A percentile compares a stretch with the other conserved stretches of the same genome.
These are phyloP conservation scores for Annulohypoxylon truncatum DNA, from an alignment of 2,329 filamentous ascomycete species.

Conservation along the genomic window DNA sequence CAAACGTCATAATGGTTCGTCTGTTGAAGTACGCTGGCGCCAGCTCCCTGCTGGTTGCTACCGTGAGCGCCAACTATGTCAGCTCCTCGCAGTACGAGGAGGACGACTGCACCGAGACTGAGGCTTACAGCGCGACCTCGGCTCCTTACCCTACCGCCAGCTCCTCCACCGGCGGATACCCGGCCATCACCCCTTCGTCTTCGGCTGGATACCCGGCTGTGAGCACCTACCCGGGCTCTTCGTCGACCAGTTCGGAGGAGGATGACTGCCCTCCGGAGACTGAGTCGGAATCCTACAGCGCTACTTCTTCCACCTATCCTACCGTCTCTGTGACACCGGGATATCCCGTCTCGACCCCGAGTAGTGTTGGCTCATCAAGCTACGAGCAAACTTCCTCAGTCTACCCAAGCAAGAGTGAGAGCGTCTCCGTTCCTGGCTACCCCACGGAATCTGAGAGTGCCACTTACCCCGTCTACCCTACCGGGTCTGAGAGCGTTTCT, in stretches of 20 bases:
- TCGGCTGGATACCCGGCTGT: constrained; percentile 23
- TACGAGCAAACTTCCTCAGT: neutral
- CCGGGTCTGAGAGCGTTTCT: constrained; percentile 14
- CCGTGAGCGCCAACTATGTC: constrained; percentile 43
- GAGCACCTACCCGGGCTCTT: constrained; percentile 11
- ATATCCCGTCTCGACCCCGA: neutral
- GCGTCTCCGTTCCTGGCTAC: constrained; percentile 2
- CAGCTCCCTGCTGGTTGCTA: constrained; percentile 47
- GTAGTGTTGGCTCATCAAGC: neutral
- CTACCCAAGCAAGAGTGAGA: constrained; percentile 3
- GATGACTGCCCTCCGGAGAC: constrained; percentile 38
- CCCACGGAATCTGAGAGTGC: neutral
- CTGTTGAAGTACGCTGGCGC: constrained; percentile 49
- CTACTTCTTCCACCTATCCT: constrained; percentile 21
- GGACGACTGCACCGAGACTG: constrained; percentile 35
- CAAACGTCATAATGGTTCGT: constrained; percentile 48
- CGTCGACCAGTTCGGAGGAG: constrained; percentile 28
- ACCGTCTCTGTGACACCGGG: constrained; percentile 2
- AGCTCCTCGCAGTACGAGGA: constrained; percentile 28
- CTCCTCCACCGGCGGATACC: constrained; percentile 25
- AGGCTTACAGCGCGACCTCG: constrained; percentile 23
- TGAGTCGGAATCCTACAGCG: constrained; percentile 32
- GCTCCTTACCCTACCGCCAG: constrained; percentile 27
- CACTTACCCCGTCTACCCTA: constrained; percentile 20
- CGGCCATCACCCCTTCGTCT: constrained; percentile 16